These are phyloP conservation scores for Amanita phalloides DNA, from an alignment of 768 basidiomycete genomes.

Conservation along the genomic window DNA sequence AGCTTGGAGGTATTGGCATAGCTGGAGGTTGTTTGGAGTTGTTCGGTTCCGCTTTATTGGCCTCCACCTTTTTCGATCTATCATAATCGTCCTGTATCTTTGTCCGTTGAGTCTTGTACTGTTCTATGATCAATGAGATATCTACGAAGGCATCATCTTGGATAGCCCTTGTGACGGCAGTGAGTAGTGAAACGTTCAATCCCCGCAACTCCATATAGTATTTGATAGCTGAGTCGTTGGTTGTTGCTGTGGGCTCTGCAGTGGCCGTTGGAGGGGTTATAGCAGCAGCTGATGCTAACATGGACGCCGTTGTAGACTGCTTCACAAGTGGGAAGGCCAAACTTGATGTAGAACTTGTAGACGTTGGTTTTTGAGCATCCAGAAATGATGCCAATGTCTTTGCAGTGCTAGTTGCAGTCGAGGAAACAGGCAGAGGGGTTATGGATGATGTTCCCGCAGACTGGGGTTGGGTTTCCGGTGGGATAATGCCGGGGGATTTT, in stretches of 20 bases:
- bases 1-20: slow-evolving; percentile 27
- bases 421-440: slow-evolving; percentile 10
- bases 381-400: slow-evolving; percentile 44
- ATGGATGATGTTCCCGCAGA: slow-evolving; percentile 8
- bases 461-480: slow-evolving; percentile 6
- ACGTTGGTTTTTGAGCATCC: slow-evolving; percentile 7
- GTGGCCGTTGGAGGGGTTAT: slow-evolving; percentile 4
- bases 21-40: slow-evolving; percentile 9
- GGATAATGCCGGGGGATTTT: slow-evolving; percentile 11
- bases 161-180: slow-evolving; percentile 45
- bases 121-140: slow-evolving; percentile 39
- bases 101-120: slow-evolving; percentile 47
- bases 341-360: background rate
- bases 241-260: slow-evolving; percentile 17
- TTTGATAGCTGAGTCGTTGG: slow-evolving; percentile 26
- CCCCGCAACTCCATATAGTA: slow-evolving; percentile 68
- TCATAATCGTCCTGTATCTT: slow-evolving; percentile 50
- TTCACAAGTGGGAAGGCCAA: slow-evolving; percentile 1
- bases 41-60: slow-evolving; percentile 1
- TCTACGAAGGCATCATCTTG: slow-evolving; percentile 67
- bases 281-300: background rate
- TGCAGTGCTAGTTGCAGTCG: slow-evolving; percentile 32
- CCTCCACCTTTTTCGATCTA: slow-evolving; percentile 10
- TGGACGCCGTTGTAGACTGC: background rate
- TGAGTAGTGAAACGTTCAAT: slow-evolving; percentile 55